A percentile compares a stretch with the other conserved stretches of the same genome.
phyloP scores from a whole-genome alignment of 1,284 basidiomycete genomes.

The Pholiota adiposa region DNA sequence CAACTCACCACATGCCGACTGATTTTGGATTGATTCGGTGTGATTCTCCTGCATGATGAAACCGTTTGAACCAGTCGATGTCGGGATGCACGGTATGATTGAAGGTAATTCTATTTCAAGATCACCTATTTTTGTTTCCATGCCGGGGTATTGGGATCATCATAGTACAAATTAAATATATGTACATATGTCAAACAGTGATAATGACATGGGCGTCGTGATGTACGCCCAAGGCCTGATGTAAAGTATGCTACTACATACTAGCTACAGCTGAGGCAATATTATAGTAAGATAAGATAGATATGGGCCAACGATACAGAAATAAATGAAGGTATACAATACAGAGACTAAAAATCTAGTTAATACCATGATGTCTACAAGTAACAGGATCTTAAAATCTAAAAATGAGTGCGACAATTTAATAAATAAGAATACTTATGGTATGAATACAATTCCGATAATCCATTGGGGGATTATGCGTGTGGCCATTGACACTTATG shows the following conservation, averaged over 20 bases:
- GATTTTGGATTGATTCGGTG: too few species aligned
- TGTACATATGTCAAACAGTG: conserved; percentile 1
- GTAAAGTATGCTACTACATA: conserved; percentile 5
- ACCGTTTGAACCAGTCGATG: neutral
- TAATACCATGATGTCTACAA: neutral
- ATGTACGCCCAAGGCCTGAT: neutral
- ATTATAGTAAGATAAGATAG: neutral
- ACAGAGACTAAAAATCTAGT: neutral
- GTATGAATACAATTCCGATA: neutral
- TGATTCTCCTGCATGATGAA: neutral
- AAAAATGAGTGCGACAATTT: neutral
- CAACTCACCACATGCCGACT: neutral
- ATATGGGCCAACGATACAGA: neutral
- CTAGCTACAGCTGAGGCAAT: conserved; percentile 1
- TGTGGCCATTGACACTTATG: neutral
- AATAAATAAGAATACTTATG: conserved; percentile 10
- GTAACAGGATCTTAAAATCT: too few species aligned
- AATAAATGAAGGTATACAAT: neutral
- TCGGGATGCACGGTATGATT: conserved; percentile 1
- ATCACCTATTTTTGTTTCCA: neutral
- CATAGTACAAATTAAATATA: conserved; percentile 4
- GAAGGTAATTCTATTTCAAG: neutral
- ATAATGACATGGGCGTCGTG: conserved; percentile 1
- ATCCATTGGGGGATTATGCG: neutral
- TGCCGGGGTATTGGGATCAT: neutral